phyloP scores from a whole-genome alignment of 148 eudicot genomes.

The Euryodendron excelsum region DNA sequence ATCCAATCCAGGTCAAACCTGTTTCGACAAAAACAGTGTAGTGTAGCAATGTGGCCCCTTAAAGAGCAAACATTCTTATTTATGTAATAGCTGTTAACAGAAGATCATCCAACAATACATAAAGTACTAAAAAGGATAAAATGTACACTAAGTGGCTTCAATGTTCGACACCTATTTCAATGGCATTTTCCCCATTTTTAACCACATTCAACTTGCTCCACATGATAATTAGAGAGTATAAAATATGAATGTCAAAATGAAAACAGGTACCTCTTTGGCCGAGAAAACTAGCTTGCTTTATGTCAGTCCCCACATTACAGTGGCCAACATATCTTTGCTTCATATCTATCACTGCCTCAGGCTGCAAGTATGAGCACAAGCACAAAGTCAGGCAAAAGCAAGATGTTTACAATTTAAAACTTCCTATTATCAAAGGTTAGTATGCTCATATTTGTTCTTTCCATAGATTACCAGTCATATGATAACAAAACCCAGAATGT shows the following conservation, averaged over 20 bases:
- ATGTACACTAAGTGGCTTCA: not conserved
- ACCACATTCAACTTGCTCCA: not conserved
- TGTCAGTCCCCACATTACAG: constrained; percentile 92
- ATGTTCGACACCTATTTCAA: not conserved
- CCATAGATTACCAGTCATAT: not conserved
- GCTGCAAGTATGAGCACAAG: constrained; percentile 47
- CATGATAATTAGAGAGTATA: not conserved
- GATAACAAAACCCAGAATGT: constrained; percentile 2
- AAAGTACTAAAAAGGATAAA: not conserved
- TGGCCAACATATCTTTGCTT: constrained; percentile 90
- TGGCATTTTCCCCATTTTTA: not conserved
- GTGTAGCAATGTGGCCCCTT: not conserved
- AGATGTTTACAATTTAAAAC: not conserved
- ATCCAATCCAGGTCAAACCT: too few relatives aligned
- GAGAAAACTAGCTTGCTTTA: constrained; percentile 95
- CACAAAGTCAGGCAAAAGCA: constrained; percentile 10
- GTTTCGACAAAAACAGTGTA: too few relatives aligned
- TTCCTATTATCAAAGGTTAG: not conserved
- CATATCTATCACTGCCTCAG: constrained; percentile 80
- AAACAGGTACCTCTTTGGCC: constrained; percentile 68
- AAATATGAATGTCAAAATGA: not conserved
- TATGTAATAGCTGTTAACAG: not conserved
- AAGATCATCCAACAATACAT: not conserved
- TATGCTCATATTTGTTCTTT: not conserved
- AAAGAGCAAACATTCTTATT: not conserved